Evolutionary conservation across 768 basidiomycete genomes (phyloP), one percentile per base, ranked within the genome.

Genomic region (Amanita inopinata): DNA sequence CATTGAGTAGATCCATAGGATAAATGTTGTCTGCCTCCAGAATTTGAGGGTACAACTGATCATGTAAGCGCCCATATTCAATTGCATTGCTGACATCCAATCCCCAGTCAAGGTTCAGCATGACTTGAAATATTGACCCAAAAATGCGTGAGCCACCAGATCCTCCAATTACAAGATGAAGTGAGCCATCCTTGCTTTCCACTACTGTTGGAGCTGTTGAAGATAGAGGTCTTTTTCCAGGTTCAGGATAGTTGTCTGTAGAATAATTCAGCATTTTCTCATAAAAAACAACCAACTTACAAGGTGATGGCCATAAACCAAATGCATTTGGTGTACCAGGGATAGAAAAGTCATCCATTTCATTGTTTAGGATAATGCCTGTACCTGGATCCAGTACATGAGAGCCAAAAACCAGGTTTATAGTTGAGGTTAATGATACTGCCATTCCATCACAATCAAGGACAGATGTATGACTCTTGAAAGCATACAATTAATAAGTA

Each of bases 321-420:
- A 90, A 94, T 2, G 68, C 76, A 51, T 96, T 94, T 4, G 88
- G 74, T n/a, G 61, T 59, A 2, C 85, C 90, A 1, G 92, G 93
- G 0, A 67, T 80, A 8, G 90, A 85, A 58, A 97, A 97, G 59
- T 98, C 94, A 49, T 91, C 88, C 85, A 90, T 87, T 74, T 94
- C 88, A 53, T 98, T 79, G 53, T 97, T 97, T 31, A 97, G 61
- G 38, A 98, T 73, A 20, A 98, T 71, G 0, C 94, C 93, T 0
- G 92, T 96, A 39, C 78, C 72, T 0, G 84, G 74, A 59, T 94
- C 91, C 49, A 94, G 67, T 1, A 97, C 86, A 44, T 71, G 74
- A 2, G 88, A 92, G 11, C 93, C 94, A 60, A 94, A 98, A 12
- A 93, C 66, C 0, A 83, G 61, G 58, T 98, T 98, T 34, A 97